Evolutionary conservation across 805 yeast species (phyloP).

Genomic region (Starmera quercuum): DNA sequence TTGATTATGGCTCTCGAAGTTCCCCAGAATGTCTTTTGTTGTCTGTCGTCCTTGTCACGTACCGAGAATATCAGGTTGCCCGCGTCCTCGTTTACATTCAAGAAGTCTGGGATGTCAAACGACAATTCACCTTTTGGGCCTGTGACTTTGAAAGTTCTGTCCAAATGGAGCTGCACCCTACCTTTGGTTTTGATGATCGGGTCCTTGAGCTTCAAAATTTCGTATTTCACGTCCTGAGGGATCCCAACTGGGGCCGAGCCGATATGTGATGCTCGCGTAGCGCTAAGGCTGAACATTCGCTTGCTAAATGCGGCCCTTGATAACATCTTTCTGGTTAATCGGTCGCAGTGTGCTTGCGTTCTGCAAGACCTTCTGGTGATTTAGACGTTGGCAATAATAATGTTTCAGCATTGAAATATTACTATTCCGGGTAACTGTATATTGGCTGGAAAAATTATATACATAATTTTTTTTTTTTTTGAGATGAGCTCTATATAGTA

Average conservation of each 20-base stretch:
- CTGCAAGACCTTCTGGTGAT: no score
- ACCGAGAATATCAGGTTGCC: conserved; percentile 47
- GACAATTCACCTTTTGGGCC: conserved; percentile 76
- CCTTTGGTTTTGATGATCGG: conserved; percentile 66
- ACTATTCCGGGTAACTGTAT: no score
- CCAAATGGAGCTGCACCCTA: conserved; percentile 45
- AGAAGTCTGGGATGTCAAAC: conserved; percentile 66
- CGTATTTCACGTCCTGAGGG: conserved; percentile 50
- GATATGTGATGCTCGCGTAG: conserved; percentile 47
- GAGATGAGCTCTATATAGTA: no score
- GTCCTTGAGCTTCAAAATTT: conserved; percentile 38
- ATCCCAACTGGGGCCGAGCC: conserved; percentile 74
- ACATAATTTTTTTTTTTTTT: no score
- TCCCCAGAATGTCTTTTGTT: conserved; percentile 93
- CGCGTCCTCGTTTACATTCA: conserved; percentile 33
- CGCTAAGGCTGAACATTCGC: conserved; percentile 28
- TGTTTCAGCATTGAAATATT: no score
- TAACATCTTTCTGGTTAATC: no score
- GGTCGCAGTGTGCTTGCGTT: no score
- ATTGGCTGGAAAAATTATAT: no score
- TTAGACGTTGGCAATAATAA: no score
- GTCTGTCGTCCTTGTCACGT: conserved; percentile 43
- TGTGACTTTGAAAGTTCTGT: conserved; percentile 48
- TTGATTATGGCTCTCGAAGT: conserved; percentile 73
- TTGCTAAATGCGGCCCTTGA: no score